Evolutionary conservation across 257 asterid genomes (phyloP).

Genomic region (Agastache rugosa): DNA sequence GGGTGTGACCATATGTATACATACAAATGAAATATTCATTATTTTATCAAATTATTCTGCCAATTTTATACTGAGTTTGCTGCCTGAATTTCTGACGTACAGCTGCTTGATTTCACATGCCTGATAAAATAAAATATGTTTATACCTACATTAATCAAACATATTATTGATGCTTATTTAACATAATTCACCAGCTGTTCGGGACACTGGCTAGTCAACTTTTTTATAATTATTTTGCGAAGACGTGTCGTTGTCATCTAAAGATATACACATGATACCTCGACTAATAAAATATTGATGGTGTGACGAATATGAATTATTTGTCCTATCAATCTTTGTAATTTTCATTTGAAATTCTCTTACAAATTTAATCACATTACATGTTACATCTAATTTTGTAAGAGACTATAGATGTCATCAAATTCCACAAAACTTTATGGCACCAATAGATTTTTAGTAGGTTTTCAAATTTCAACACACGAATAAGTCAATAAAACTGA

Average conservation of each 20-base stretch:
- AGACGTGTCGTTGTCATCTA: too few species aligned
- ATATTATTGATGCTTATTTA: too few species aligned
- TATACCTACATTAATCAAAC: neutral
- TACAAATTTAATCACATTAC: too few species aligned
- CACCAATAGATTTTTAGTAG: neutral
- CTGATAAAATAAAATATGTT: neutral
- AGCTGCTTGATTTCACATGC: conserved; percentile 6
- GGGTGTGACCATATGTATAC: neutral
- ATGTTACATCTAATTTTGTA: too few species aligned
- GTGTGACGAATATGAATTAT: too few species aligned
- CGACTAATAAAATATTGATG: too few species aligned
- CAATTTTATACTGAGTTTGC: neutral
- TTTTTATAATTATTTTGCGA: too few species aligned
- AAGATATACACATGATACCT: too few species aligned
- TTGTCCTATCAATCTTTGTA: too few species aligned
- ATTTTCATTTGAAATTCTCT: too few species aligned
- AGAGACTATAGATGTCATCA: neutral
- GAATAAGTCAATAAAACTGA: neutral
- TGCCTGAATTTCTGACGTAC: neutral
- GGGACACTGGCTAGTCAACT: neutral
- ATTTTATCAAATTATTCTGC: neutral
- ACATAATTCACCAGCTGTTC: neutral
- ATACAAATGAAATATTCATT: neutral
- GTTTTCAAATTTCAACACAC: neutral
- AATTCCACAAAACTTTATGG: neutral